A percentile compares a stretch with the other conserved stretches of the same genome.
Conservation (phyloP, 257 asterid species). For the Nyctanthes arbortristis region DNA sequence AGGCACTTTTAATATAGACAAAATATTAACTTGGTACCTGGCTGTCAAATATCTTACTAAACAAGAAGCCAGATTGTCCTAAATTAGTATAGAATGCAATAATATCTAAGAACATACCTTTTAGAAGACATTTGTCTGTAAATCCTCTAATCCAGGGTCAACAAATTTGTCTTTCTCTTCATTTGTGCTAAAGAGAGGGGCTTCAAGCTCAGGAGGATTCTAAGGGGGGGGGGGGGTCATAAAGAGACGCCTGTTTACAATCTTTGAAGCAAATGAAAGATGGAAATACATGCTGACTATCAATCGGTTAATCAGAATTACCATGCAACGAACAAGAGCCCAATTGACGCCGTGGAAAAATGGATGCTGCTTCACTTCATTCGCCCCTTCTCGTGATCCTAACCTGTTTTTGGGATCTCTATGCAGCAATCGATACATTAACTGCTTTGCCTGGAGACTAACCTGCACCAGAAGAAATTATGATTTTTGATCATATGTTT, state of each 20-base stretch:
- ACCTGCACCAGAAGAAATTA: slow-evolving; percentile 45
- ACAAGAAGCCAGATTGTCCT: not conserved
- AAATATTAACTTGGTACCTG: too few species aligned
- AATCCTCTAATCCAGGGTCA: slow-evolving; percentile 74
- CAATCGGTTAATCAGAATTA: slow-evolving; percentile 27
- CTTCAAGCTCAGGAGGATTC: slow-evolving; percentile 79
- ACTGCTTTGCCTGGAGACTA: slow-evolving; percentile 85
- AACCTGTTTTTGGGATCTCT: slow-evolving; percentile 95
- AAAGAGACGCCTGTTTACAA: not conserved
- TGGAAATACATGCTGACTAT: slow-evolving; percentile 2
- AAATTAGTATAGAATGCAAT: not conserved
- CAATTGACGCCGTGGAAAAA: slow-evolving; percentile 88
- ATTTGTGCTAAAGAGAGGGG: slow-evolving; percentile 37
- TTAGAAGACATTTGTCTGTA: slow-evolving; percentile 80
- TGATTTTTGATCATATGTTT: slow-evolving; percentile 10
- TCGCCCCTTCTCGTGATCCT: slow-evolving; percentile 91
- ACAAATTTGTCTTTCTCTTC: slow-evolving; percentile 50
- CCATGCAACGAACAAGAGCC: slow-evolving; percentile 97
- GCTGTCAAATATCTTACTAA: too few species aligned
- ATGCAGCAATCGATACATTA: slow-evolving; percentile 78
- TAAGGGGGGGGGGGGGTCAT: slow-evolving; percentile 28
- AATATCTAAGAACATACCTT: slow-evolving; percentile 28
- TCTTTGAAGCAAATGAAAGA: not conserved
- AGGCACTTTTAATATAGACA: too few species aligned
- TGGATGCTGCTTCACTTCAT: slow-evolving; percentile 85